Evolutionary conservation across 2,329 filamentous ascomycete species (phyloP).

Genomic region (Drechslera avenae): DNA sequence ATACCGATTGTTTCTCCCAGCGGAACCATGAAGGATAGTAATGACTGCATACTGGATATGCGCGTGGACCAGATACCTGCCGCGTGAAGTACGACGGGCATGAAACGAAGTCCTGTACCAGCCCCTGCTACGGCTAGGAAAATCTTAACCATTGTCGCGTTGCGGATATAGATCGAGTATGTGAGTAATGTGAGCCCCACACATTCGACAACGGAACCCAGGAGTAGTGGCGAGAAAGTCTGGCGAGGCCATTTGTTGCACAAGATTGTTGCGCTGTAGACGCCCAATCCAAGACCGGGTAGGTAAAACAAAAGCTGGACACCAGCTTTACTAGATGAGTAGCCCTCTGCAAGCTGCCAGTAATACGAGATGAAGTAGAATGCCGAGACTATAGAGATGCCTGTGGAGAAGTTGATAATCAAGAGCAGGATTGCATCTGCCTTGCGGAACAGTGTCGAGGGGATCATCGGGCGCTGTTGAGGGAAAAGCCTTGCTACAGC

Average conservation of each 20-base stretch:
- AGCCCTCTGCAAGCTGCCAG: conserved; percentile 66
- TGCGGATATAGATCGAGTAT: conserved; percentile 59
- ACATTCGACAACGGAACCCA: conserved; percentile 56
- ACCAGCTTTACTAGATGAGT: conserved; percentile 50
- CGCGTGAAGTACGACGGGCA: conserved; percentile 67
- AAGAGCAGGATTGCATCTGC: conserved; percentile 67
- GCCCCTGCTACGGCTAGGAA: conserved; percentile 70
- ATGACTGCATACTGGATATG: conserved; percentile 63
- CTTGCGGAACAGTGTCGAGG: conserved; percentile 62
- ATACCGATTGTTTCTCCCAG: conserved; percentile 69
- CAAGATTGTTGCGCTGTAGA: conserved; percentile 62
- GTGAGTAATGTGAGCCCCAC: conserved; percentile 64
- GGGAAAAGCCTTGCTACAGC: conserved; percentile 57
- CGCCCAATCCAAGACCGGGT: conserved; percentile 66
- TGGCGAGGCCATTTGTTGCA: conserved; percentile 67
- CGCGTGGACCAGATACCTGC: conserved; percentile 65
- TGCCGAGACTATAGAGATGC: conserved; percentile 60
- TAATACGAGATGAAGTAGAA: conserved; percentile 74
- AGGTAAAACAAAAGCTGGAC: conserved; percentile 66
- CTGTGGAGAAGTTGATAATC: conserved; percentile 65
- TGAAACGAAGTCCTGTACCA: conserved; percentile 68
- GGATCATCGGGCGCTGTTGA: conserved; percentile 66
- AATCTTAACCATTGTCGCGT: conserved; percentile 61
- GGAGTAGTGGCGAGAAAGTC: conserved; percentile 64
- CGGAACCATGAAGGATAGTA: conserved; percentile 64